These are phyloP conservation scores for Miscanthus lutarioriparius DNA, from an alignment of 176 grass and related monocot genomes.

Conservation along the genomic window DNA sequence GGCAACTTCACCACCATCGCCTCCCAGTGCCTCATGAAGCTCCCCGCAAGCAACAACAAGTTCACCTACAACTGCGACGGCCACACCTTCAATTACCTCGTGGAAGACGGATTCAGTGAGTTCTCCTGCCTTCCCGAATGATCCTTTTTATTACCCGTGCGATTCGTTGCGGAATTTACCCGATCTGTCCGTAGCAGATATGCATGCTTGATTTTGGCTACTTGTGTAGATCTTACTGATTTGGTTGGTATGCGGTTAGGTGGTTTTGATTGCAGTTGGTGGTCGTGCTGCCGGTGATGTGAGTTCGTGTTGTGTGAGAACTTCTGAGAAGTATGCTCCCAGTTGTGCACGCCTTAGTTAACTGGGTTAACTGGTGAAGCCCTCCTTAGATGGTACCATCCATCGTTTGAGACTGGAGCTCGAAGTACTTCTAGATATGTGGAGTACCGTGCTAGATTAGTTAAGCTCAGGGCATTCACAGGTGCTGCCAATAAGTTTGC, in stretches of 20 bases:
- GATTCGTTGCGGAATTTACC: constrained; percentile 3
- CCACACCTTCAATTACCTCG: constrained; percentile 95
- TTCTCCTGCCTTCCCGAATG: not conserved
- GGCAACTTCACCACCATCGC: constrained; percentile 98
- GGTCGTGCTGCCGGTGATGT: no score
- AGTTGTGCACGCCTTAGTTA: not conserved
- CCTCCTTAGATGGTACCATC: no score
- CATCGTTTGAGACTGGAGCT: not conserved
- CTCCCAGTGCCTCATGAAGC: constrained; percentile 86
- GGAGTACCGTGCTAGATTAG: not conserved
- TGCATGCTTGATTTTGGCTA: not conserved
- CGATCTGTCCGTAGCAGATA: constrained; percentile 11
- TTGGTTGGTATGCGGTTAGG: not conserved
- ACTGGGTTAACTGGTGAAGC: not conserved
- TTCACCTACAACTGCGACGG: constrained; percentile 94
- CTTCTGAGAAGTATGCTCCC: no score
- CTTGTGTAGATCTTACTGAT: constrained; percentile 29
- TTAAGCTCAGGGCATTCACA: not conserved
- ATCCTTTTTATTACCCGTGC: not conserved
- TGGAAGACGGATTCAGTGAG: constrained; percentile 91
- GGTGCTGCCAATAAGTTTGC: not conserved
- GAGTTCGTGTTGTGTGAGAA: not conserved
- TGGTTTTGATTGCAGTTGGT: constrained; percentile 5
- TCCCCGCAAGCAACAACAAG: constrained; percentile 92
- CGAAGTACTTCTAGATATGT: not conserved